Base-by-base conservation (phyloP, 352 stramenopile species). In the Globisporangium iwayamae region DNA sequence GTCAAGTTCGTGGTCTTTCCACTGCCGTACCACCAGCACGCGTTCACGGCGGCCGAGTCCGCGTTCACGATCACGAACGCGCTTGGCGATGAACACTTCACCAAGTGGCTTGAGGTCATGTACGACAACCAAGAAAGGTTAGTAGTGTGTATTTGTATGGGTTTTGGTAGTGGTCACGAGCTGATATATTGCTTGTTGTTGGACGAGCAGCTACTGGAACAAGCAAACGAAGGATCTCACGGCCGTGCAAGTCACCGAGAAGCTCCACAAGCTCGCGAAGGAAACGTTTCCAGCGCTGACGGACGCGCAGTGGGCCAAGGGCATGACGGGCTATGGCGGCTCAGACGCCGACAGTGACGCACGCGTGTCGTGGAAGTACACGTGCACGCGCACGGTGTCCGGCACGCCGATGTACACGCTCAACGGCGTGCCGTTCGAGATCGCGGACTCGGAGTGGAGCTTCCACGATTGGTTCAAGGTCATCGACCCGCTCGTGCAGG, bases 311-410 rank as follows among this genome's bases (percentile, higher is more conserved):
- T 94, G 85, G 85, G 72, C 72, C 0, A 74, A 86, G 25, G 78
- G 75, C 36, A 93, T 93, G 81, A 89, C 78, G 0, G 83, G 83
- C 32, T 90, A 88, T 38, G 85, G 85, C 54, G 83, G 85, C 63
- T 91, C 83, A 5, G 73, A 85, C 30, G 79, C 78, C 8, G 85
- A 94, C 67, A 70, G 74, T 28, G 67, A 75, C 30, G 64, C 77
- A 3, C 81, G 85, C 56, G 73, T 85, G 50, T 76, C 77, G 32
- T 94, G 85, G 85, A 94, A 94, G 69, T 92, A 94, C 73, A 76
- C 80, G 50, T 94, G 85, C 68, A 79, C 85, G 2, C 78, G 85
- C 50, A 76, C 77, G 32, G 82, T 83, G 60, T 87, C 83, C 18
- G 85, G 85, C 16, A 94, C 83, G 20, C 85, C 85, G 11, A 70